phyloP scores from a whole-genome alignment of 192 early-diverging fungal genomes.

The Backusella westeae region DNA sequence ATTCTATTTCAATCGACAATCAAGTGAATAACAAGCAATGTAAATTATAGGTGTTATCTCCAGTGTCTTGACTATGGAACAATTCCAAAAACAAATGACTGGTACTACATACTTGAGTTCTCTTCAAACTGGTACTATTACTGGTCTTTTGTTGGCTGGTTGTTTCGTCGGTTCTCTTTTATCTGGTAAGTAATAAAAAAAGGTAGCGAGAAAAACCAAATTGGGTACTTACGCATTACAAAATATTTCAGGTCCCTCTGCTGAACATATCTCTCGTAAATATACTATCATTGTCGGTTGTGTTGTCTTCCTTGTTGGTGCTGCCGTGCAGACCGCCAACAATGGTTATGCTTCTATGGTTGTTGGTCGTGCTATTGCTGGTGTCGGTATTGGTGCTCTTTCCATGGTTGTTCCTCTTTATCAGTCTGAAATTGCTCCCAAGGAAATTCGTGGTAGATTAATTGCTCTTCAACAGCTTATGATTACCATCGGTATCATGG shows the following conservation, averaged over 20 bases:
- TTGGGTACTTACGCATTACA: neutral
- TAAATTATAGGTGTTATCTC: conserved; percentile 47
- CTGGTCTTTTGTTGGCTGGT: conserved; percentile 63
- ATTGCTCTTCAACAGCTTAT: conserved; percentile 87
- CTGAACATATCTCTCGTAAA: conserved; percentile 52
- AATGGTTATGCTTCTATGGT: conserved; percentile 58
- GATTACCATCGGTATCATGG: conserved; percentile 82
- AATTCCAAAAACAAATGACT: conserved; percentile 24
- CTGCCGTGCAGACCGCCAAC: conserved; percentile 64
- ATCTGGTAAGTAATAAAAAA: conserved; percentile 38
- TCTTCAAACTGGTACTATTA: conserved; percentile 36
- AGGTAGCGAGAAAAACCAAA: neutral
- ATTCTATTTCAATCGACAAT: no score
- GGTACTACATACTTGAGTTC: neutral
- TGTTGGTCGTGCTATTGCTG: conserved; percentile 74
- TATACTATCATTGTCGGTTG: conserved; percentile 62
- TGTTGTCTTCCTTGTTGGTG: conserved; percentile 70
- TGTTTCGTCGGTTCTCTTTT: conserved; percentile 69
- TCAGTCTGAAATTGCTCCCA: conserved; percentile 71
- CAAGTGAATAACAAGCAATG: no score
- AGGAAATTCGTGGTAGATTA: conserved; percentile 82
- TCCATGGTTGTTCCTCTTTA: conserved; percentile 21
- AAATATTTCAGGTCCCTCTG: neutral
- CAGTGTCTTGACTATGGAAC: conserved; percentile 58
- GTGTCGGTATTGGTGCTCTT: conserved; percentile 43